Evolutionary conservation across 192 early-diverging fungal genomes (phyloP).

Genomic region (Umbelopsis ramanniana): DNA sequence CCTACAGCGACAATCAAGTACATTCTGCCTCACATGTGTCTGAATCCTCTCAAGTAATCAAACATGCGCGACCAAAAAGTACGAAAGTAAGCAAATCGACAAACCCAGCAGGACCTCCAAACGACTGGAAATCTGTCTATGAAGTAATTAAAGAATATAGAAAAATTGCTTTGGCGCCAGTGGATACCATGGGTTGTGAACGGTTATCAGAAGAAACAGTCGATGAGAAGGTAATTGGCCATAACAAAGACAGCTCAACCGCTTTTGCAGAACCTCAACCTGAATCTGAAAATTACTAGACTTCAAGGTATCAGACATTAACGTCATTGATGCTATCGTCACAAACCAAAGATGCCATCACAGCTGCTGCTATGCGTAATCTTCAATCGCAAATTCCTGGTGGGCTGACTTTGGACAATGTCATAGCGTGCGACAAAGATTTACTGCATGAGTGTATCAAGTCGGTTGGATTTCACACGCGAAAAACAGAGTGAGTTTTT

Average conservation of each 20-base stretch:
- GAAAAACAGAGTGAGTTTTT: slow-evolving; percentile 66
- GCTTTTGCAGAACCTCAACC: background rate
- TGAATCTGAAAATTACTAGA: slow-evolving; percentile 34
- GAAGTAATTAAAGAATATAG: slow-evolving; percentile 73
- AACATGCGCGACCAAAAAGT: background rate
- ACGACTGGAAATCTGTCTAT: slow-evolving; percentile 68
- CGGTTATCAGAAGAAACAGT: slow-evolving; percentile 57
- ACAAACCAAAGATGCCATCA: slow-evolving; percentile 91
- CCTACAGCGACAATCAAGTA: background rate
- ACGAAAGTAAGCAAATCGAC: background rate
- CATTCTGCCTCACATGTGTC: background rate
- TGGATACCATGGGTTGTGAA: slow-evolving; percentile 91
- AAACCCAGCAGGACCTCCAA: slow-evolving; percentile 30
- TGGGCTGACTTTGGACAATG: slow-evolving; percentile 70
- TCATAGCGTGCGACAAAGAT: slow-evolving; percentile 65
- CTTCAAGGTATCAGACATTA: slow-evolving; percentile 82
- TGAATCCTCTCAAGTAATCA: background rate
- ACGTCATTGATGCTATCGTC: slow-evolving; percentile 89
- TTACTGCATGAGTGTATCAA: slow-evolving; percentile 71
- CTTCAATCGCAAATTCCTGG: slow-evolving; percentile 65
- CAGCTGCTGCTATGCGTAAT: slow-evolving; percentile 74
- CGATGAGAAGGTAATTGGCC: slow-evolving; percentile 25
- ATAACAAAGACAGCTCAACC: background rate
- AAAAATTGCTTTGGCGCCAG: slow-evolving; percentile 67
- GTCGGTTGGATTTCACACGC: slow-evolving; percentile 89